Evolutionary conservation across 2,329 filamentous ascomycete genomes (phyloP).

Genomic region (Emericellopsis atlantica): DNA sequence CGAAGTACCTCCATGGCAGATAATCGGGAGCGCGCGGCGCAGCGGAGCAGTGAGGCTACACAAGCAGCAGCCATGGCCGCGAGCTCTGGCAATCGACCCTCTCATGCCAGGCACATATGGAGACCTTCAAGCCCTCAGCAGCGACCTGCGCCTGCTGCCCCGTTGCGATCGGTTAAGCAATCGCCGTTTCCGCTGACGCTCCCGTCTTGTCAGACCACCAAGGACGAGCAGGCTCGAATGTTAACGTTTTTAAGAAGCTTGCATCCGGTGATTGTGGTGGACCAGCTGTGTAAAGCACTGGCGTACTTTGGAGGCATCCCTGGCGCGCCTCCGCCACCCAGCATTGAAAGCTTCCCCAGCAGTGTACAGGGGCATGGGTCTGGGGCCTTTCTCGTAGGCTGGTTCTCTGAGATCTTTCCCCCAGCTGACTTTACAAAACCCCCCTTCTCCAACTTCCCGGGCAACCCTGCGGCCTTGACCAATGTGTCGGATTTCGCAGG

Average conservation of each 20-base stretch:
- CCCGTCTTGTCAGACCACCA: constrained; percentile 26
- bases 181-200: neutral
- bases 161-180: too few relatives aligned
- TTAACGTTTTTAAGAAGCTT: constrained; percentile 43
- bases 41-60: constrained; percentile 49
- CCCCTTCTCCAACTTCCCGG: constrained; percentile 3
- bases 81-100: neutral
- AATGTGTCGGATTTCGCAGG: neutral
- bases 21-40: constrained; percentile 40
- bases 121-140: neutral
- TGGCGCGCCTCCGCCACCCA: constrained; percentile 36
- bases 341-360: constrained; percentile 35
- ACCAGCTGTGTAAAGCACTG: constrained; percentile 49
- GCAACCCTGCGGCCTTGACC: constrained; percentile 1
- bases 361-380: constrained; percentile 44
- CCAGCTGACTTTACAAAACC: constrained; percentile 11
- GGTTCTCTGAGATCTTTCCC: constrained; percentile 53
- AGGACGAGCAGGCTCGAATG: constrained; percentile 46
- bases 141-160: neutral
- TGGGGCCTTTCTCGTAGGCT: constrained; percentile 45
- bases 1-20: constrained; percentile 27
- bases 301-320: constrained; percentile 52
- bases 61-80: constrained; percentile 37
- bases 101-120: neutral
- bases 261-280: constrained; percentile 42